Conservation (phyloP, 108 stramenopile genomes). For the Cyclotella kingstonii region DNA sequence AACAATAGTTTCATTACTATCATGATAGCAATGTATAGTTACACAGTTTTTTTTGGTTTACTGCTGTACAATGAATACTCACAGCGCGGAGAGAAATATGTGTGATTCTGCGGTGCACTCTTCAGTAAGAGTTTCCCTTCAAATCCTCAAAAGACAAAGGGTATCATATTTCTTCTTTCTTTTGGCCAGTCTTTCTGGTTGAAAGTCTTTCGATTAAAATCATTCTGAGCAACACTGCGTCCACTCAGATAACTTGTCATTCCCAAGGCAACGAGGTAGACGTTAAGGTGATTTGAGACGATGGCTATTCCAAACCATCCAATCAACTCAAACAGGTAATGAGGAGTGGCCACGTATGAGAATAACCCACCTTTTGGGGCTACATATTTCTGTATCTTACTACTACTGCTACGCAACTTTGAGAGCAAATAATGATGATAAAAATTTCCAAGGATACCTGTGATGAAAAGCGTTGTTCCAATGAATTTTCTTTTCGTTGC, state of each 20-base stretch:
- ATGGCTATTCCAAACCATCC: conserved; percentile 67
- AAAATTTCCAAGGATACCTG: conserved; percentile 61
- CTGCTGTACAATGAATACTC: too few relatives aligned
- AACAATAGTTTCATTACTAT: background rate
- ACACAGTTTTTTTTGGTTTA: too few relatives aligned
- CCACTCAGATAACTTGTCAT: conserved; percentile 58
- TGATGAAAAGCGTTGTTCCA: conserved; percentile 31
- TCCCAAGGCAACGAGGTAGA: conserved; percentile 28
- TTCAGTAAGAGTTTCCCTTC: background rate
- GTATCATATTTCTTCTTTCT: conserved; percentile 50
- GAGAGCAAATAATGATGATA: conserved; percentile 69
- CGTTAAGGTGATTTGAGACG: conserved; percentile 44
- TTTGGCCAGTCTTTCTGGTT: conserved; percentile 52
- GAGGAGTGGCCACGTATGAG: conserved; percentile 56
- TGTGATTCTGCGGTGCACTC: background rate
- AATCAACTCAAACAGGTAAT: conserved; percentile 68
- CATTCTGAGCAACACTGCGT: conserved; percentile 54
- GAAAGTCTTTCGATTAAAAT: conserved; percentile 54
- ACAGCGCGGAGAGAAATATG: too few relatives aligned
- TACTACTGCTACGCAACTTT: conserved; percentile 26
- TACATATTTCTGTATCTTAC: conserved; percentile 39
- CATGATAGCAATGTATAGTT: too few relatives aligned
- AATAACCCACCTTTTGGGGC: conserved; percentile 65
- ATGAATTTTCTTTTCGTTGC: background rate
- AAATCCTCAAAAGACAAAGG: conserved; percentile 65